Evolutionary conservation across 2,329 filamentous ascomycete species (phyloP).

Genomic region (Bipolaris sorokiniana): DNA sequence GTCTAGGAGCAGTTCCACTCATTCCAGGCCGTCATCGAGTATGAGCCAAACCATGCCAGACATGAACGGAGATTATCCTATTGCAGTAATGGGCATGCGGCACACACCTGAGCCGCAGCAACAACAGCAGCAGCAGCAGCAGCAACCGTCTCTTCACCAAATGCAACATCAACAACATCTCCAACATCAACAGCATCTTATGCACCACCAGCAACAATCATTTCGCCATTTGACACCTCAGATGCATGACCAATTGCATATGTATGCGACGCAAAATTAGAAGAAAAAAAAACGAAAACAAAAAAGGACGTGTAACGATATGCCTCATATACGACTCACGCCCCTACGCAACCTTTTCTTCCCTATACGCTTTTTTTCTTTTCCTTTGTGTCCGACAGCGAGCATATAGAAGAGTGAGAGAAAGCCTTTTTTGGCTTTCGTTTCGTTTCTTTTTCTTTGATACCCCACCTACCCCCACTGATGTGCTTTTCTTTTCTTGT

Average conservation of each 20-base stretch:
- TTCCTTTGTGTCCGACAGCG: conserved; percentile 16
- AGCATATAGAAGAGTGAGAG: conserved; percentile 20
- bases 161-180: conserved; percentile 25
- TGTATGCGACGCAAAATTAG: conserved; percentile 30
- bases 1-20: conserved; percentile 34
- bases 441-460: neutral
- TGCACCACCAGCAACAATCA: conserved; percentile 28
- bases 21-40: conserved; percentile 32
- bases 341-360: neutral
- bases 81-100: conserved; percentile 30
- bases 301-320: conserved; percentile 8
- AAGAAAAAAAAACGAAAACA: conserved; percentile 10
- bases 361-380: neutral
- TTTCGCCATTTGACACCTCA: conserved; percentile 26
- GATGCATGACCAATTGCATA: conserved; percentile 34
- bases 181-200: conserved; percentile 32
- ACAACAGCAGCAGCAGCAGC: conserved; percentile 17
- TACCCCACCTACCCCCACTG: neutral
- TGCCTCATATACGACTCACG: conserved; percentile 7
- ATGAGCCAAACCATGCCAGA: conserved; percentile 28
- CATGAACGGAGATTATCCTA: conserved; percentile 32
- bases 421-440: conserved; percentile 11
- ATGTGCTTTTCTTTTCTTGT: neutral
- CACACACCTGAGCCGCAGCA: conserved; percentile 26
- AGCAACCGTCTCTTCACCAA: conserved; percentile 12